A percentile compares a stretch with the other conserved stretches of the same genome.
These are phyloP conservation scores for Epichloe festucae DNA, from an alignment of 2,329 filamentous ascomycete genomes.

Conservation along the genomic window DNA sequence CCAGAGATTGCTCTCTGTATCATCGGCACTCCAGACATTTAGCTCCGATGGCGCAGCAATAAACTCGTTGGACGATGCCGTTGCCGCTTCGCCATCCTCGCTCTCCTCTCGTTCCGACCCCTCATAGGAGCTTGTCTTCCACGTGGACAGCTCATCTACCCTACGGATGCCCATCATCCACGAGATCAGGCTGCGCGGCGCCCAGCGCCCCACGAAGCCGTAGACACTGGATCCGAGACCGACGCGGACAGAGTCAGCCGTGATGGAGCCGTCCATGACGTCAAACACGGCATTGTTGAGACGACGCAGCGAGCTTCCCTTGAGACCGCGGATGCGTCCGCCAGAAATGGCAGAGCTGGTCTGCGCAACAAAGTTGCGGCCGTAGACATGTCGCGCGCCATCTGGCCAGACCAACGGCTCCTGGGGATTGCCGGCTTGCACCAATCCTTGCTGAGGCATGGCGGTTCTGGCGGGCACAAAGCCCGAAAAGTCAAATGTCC, in stretches of 20 bases:
- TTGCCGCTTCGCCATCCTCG: slow-evolving; percentile 20
- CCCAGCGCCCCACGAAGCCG: slow-evolving; percentile 70
- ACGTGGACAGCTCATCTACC: slow-evolving; percentile 43
- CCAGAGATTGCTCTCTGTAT: slow-evolving; percentile 34
- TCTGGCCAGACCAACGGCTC: slow-evolving; percentile 51
- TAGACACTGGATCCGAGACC: slow-evolving; percentile 78
- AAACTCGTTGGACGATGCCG: slow-evolving; percentile 30
- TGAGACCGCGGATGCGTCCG: slow-evolving; percentile 43
- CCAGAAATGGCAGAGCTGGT: slow-evolving; percentile 42
- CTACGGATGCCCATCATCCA: slow-evolving; percentile 82
- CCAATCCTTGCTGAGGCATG: slow-evolving; percentile 20
- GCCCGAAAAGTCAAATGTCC: slow-evolving; percentile 73
- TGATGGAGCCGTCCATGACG: slow-evolving; percentile 57
- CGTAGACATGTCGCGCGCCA: slow-evolving; percentile 46
- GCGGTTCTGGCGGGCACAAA: slow-evolving; percentile 36
- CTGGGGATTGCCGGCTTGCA: slow-evolving; percentile 29
- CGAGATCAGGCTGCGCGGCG: slow-evolving; percentile 64
- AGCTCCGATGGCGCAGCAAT: slow-evolving; percentile 32
- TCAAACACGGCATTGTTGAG: slow-evolving; percentile 86
- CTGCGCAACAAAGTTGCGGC: slow-evolving; percentile 45
- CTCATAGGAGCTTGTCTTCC: slow-evolving; percentile 32
- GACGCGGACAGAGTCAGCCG: slow-evolving; percentile 55
- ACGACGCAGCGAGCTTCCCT: slow-evolving; percentile 60
- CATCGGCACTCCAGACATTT: slow-evolving; percentile 28
- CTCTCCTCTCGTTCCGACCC: slow-evolving; percentile 24